Evolutionary conservation across 169 alveolate genomes (phyloP).

Genomic region (Plasmodium blacklocki): DNA sequence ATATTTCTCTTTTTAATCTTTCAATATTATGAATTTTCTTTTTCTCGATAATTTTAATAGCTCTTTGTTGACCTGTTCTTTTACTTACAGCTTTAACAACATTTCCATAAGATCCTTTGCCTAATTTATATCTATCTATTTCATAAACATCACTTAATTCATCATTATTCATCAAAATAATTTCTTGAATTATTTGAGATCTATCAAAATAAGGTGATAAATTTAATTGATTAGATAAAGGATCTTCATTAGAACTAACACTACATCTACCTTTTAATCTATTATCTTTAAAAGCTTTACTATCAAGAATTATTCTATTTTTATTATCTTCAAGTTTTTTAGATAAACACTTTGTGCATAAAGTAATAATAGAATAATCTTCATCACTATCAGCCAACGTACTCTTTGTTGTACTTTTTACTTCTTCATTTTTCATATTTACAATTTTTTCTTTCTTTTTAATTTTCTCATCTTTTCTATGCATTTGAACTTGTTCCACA

Average conservation of each 20-base stretch:
- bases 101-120: slow-evolving; percentile 92
- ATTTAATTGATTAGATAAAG: slow-evolving; percentile 13
- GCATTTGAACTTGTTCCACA: neutral
- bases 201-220: slow-evolving; percentile 82
- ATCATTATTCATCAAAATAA: slow-evolving; percentile 79
- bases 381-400: slow-evolving; percentile 67
- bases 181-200: slow-evolving; percentile 81
- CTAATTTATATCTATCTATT: slow-evolving; percentile 85
- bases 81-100: slow-evolving; percentile 91
- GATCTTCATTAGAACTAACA: slow-evolving; percentile 22
- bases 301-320: slow-evolving; percentile 30
- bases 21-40: slow-evolving; percentile 89
- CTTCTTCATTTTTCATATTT: slow-evolving; percentile 4
- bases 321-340: slow-evolving; percentile 49
- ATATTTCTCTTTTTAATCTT: slow-evolving; percentile 91
- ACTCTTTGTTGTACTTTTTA: slow-evolving; percentile 38
- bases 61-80: slow-evolving; percentile 89
- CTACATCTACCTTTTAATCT: slow-evolving; percentile 22
- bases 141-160: slow-evolving; percentile 89
- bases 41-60: slow-evolving; percentile 90
- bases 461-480: slow-evolving; percentile 3
- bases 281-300: slow-evolving; percentile 65
- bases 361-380: slow-evolving; percentile 52
- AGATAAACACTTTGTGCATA: slow-evolving; percentile 66
- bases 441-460: slow-evolving; percentile 6